A percentile compares a stretch with the other conserved stretches of the same genome.
Evolutionary conservation across 371 early-diverging fungal species (phyloP).

Genomic region (Rhizopus delemar): DNA sequence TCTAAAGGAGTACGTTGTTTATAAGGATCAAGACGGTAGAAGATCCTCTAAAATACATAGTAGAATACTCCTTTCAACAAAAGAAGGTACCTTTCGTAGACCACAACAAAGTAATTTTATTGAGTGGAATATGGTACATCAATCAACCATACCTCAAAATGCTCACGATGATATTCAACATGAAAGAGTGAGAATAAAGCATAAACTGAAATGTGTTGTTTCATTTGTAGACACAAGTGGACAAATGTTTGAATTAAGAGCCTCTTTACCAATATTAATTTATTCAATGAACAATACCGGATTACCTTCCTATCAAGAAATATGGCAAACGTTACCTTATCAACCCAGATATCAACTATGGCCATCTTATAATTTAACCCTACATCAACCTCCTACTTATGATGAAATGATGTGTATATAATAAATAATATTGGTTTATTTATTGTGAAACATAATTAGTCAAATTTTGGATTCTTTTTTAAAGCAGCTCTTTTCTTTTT

Average conservation of each 20-base stretch:
- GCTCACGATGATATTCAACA: conserved; percentile 45
- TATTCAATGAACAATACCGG: conserved; percentile 28
- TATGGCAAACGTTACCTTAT: conserved; percentile 37
- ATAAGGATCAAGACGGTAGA: conserved; percentile 28
- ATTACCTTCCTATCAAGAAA: conserved; percentile 42
- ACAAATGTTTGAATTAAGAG: conserved; percentile 41
- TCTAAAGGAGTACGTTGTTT: conserved; percentile 45
- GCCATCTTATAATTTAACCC: conserved; percentile 24
- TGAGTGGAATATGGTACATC: conserved; percentile 34
- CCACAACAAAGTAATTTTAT: conserved; percentile 12
- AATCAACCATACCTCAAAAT: conserved; percentile 22
- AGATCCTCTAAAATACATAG: conserved; percentile 27
- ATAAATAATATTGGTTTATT: conserved; percentile 5
- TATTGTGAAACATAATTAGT: neutral
- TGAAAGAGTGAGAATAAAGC: conserved; percentile 41
- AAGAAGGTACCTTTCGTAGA: conserved; percentile 28
- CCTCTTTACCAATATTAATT: conserved; percentile 35
- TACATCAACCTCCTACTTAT: conserved; percentile 27
- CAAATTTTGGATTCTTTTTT: neutral
- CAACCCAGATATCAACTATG: conserved; percentile 19
- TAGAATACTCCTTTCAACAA: conserved; percentile 31
- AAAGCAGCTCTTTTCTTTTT: neutral
- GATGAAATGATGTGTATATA: conserved; percentile 21
- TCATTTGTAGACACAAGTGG: conserved; percentile 31
- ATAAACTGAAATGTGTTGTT: conserved; percentile 33